Evolutionary conservation across 1,284 basidiomycete species (phyloP).

Genomic region (Cryptococcus wingfieldii): DNA sequence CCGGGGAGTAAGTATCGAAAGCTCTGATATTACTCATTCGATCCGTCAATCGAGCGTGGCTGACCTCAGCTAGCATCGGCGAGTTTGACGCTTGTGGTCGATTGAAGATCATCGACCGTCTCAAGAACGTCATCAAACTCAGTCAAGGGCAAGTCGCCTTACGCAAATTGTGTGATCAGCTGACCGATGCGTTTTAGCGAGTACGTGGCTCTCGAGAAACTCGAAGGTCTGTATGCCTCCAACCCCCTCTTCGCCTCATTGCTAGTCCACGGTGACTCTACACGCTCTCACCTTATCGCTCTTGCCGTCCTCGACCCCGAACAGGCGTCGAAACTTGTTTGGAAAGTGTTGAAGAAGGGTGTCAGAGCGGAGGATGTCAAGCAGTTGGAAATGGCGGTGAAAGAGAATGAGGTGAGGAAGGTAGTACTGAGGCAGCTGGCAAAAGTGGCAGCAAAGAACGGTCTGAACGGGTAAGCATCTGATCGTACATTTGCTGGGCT

Average conservation of each 20-base stretch:
- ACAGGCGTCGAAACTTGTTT: conserved; percentile 44
- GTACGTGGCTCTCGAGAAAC: conserved; percentile 95
- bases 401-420: conserved; percentile 57
- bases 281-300: conserved; percentile 79
- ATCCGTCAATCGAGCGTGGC: no score
- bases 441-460: conserved; percentile 60
- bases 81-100: no score
- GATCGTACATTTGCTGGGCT: no score
- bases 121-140: no score
- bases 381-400: conserved; percentile 54
- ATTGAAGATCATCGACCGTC: no score
- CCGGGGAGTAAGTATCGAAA: no score
- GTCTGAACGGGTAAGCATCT: conserved; percentile 66
- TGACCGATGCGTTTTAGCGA: conserved; percentile 79
- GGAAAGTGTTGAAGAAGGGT: no score
- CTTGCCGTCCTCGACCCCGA: conserved; percentile 54
- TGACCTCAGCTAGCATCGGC: no score
- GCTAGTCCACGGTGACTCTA: conserved; percentile 79
- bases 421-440: conserved; percentile 54
- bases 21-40: no score
- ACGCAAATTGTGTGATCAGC: no score
- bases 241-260: conserved; percentile 69
- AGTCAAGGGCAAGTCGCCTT: no score
- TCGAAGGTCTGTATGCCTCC: conserved; percentile 76
- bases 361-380: no score